These are phyloP conservation scores for Rhodomyrtus psidioides DNA, from an alignment of 441 rosid genomes.

Conservation along the genomic window DNA sequence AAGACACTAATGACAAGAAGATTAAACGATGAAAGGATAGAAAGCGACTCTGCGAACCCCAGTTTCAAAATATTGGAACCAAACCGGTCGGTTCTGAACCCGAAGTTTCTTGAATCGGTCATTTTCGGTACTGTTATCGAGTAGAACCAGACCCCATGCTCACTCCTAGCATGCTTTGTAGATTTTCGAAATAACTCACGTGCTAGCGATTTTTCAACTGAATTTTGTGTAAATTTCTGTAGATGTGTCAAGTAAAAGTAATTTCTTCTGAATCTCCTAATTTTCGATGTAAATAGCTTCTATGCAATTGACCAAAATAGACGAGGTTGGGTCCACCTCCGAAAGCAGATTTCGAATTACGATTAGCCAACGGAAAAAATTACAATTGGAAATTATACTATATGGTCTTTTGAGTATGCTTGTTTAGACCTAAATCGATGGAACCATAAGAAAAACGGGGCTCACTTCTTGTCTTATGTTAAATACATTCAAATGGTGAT, in stretches of 20 bases:
- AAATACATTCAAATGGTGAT: background rate
- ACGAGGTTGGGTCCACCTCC: background rate
- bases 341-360: background rate
- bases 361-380: background rate
- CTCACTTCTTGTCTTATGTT: background rate
- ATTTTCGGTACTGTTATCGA: no score
- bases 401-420: background rate
- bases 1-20: no score
- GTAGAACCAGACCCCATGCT: background rate
- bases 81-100: no score
- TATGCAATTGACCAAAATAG: background rate
- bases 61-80: no score
- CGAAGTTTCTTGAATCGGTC: background rate
- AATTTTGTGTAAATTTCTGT: no score
- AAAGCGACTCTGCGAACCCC: background rate
- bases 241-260: background rate
- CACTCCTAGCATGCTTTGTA: no score
- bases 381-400: background rate
- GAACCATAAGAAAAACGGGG: background rate
- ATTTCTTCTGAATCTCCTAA: background rate
- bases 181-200: no score
- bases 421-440: background rate
- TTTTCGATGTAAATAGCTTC: background rate
- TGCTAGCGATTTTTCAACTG: no score
- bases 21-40: background rate